These are phyloP conservation scores for Penicillium cataractarum DNA, from an alignment of 495 filamentous ascomycete species.

Conservation along the genomic window DNA sequence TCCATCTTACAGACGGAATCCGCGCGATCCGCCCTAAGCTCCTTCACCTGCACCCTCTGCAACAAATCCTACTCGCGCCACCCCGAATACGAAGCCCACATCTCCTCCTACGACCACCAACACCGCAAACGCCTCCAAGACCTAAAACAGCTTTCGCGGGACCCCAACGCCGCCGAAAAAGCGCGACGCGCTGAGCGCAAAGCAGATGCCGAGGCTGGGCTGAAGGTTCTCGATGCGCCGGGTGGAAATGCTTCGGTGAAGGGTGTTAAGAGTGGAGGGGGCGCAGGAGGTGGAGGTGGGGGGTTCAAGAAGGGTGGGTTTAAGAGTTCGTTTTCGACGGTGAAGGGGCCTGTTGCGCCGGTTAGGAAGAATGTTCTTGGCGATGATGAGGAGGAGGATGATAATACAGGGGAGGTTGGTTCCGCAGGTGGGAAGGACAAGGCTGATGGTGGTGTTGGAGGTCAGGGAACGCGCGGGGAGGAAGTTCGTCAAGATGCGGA, in stretches of 20 bases:
- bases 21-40: constrained; percentile 82
- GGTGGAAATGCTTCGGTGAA: constrained; percentile 15
- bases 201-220: constrained; percentile 59
- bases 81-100: constrained; percentile 65
- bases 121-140: constrained; percentile 67
- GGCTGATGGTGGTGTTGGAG: neutral
- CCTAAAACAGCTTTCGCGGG: constrained; percentile 62
- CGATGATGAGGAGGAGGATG: constrained; percentile 45
- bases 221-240: constrained; percentile 41
- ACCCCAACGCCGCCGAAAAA: constrained; percentile 59
- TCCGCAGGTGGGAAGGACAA: neutral
- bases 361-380: constrained; percentile 50
- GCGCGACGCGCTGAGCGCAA: constrained; percentile 73
- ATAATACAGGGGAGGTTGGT: constrained; percentile 7
- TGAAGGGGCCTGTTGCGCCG: constrained; percentile 40
- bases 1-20: constrained; percentile 66
- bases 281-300: constrained; percentile 42
- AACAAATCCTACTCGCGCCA: constrained; percentile 64
- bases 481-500: constrained; percentile 31
- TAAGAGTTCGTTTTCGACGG: constrained; percentile 60
- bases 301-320: constrained; percentile 68
- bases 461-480: constrained; percentile 1
- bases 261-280: constrained; percentile 19
- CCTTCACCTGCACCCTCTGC: constrained; percentile 78
- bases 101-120: constrained; percentile 63